Conservation (phyloP, 1,284 basidiomycete genomes). For the Cryptococcus hybrid region DNA sequence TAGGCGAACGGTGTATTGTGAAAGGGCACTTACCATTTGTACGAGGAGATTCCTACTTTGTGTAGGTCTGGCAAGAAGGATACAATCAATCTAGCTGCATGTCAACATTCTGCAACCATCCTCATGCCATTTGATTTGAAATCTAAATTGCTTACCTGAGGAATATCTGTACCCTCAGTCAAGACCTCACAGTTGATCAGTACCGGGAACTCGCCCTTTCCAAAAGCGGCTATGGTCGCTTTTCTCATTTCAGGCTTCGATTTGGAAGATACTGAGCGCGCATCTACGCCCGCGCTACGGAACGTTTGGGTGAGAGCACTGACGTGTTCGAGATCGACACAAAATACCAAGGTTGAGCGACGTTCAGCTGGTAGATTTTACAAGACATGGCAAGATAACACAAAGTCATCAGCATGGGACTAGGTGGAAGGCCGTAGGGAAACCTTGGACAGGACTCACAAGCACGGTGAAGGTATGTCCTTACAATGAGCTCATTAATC, state of each 20-base stretch:
- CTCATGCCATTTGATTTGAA: background rate
- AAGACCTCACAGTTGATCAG: conserved; percentile 91
- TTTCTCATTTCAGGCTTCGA: conserved; percentile 68
- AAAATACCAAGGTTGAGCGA: conserved; percentile 87
- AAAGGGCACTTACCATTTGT: conserved; percentile 70
- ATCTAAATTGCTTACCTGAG: conserved; percentile 55
- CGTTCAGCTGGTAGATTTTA: conserved; percentile 55
- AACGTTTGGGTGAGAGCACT: conserved; percentile 71
- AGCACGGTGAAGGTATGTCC: conserved; percentile 63
- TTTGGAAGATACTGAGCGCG: conserved; percentile 71
- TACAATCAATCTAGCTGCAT: conserved; percentile 69
- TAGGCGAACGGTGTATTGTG: background rate
- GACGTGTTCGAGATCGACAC: conserved; percentile 84
- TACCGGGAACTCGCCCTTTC: conserved; percentile 72
- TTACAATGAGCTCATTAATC: conserved; percentile 72
- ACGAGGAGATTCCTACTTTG: conserved; percentile 83
- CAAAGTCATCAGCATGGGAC: background rate
- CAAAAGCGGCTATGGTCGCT: conserved; percentile 67
- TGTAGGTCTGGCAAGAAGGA: conserved; percentile 82
- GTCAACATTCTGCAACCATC: conserved; percentile 5
- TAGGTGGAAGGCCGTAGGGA: background rate
- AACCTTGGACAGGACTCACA: conserved; percentile 58
- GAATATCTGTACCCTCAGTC: conserved; percentile 88
- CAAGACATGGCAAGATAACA: background rate
- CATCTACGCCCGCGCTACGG: conserved; percentile 75